These are phyloP conservation scores for Grosmannia clavigera DNA, from an alignment of 2,329 filamentous ascomycete genomes.

Conservation along the genomic window DNA sequence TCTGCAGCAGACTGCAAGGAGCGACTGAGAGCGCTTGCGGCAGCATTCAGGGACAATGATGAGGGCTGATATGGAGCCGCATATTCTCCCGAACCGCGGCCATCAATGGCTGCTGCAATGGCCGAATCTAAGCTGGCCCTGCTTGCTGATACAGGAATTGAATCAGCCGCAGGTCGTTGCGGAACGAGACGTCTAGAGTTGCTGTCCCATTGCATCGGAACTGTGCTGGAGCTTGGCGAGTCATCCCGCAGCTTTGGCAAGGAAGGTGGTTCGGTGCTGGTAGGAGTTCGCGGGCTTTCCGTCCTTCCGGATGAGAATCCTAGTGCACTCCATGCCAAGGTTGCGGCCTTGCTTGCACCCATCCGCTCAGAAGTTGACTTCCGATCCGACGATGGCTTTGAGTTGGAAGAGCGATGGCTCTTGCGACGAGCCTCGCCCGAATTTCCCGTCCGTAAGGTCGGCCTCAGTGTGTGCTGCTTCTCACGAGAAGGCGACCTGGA, in stretches of 20 bases:
- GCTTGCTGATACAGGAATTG: constrained; percentile 17
- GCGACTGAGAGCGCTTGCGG: constrained; percentile 36
- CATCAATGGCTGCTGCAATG: constrained; percentile 10
- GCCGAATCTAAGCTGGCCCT: constrained; percentile 13
- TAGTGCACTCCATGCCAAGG: constrained; percentile 45
- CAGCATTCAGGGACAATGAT: constrained; percentile 40
- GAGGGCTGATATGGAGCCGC: constrained; percentile 17
- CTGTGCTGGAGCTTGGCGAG: constrained; percentile 18
- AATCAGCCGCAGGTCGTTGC: constrained; percentile 20
- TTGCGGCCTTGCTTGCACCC: constrained; percentile 50
- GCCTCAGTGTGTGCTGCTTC: constrained; percentile 45
- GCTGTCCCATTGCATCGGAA: constrained; percentile 38
- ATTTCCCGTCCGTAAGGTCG: constrained; percentile 42
- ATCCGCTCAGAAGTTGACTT: constrained; percentile 31
- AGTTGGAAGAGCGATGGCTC: constrained; percentile 25
- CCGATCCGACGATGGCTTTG: constrained; percentile 19
- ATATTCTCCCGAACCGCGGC: constrained; percentile 29
- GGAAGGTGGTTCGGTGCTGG: background rate
- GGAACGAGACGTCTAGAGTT: constrained; percentile 38
- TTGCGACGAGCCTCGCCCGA: constrained; percentile 29
- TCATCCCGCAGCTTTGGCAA: constrained; percentile 6
- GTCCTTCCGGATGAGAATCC: constrained; percentile 17
- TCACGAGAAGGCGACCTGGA: constrained; percentile 43
- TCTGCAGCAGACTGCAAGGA: constrained; percentile 8
- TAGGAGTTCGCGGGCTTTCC: constrained; percentile 2